Evolutionary conservation across 2,329 filamentous ascomycete species (phyloP).

Genomic region (Dryadomyces quercus-mongolicae): DNA sequence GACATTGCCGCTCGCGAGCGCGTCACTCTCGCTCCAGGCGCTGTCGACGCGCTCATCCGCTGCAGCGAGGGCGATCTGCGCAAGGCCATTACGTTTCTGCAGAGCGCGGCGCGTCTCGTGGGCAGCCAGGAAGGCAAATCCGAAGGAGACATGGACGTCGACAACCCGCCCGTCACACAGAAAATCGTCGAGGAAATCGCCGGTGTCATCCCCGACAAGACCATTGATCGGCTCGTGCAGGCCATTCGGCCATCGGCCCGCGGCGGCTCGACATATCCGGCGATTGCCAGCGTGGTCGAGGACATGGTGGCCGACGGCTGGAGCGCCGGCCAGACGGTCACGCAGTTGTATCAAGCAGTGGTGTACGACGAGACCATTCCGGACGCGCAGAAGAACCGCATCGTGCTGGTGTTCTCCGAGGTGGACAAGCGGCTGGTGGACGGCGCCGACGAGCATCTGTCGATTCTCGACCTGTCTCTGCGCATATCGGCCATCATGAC

Average conservation of each 20-base stretch:
- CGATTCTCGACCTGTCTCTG: conserved; percentile 73
- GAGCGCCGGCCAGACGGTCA: conserved; percentile 82
- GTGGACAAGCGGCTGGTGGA: conserved; percentile 90
- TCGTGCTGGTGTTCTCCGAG: conserved; percentile 83
- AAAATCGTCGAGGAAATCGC: conserved; percentile 87
- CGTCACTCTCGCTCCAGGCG: conserved; percentile 64
- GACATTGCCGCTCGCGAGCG: conserved; percentile 74
- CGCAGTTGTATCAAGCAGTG: conserved; percentile 68
- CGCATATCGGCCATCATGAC: conserved; percentile 65
- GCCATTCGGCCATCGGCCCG: conserved; percentile 57
- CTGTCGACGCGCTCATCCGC: conserved; percentile 69
- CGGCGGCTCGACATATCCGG: conserved; percentile 50
- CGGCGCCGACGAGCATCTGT: conserved; percentile 88
- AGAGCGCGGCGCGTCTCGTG: conserved; percentile 83
- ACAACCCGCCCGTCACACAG: conserved; percentile 55
- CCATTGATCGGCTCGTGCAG: conserved; percentile 57
- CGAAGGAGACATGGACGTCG: conserved; percentile 46
- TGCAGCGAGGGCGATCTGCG: conserved; percentile 90
- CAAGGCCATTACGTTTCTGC: conserved; percentile 91
- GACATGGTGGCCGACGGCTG: conserved; percentile 93
- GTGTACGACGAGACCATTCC: conserved; percentile 75
- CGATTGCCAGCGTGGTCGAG: conserved; percentile 68
- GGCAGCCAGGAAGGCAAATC: conserved; percentile 27
- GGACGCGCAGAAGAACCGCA: conserved; percentile 80
- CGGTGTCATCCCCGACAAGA: conserved; percentile 71